phyloP scores from a whole-genome alignment of 441 rosid genomes.

The Gossypium davidsonii region DNA sequence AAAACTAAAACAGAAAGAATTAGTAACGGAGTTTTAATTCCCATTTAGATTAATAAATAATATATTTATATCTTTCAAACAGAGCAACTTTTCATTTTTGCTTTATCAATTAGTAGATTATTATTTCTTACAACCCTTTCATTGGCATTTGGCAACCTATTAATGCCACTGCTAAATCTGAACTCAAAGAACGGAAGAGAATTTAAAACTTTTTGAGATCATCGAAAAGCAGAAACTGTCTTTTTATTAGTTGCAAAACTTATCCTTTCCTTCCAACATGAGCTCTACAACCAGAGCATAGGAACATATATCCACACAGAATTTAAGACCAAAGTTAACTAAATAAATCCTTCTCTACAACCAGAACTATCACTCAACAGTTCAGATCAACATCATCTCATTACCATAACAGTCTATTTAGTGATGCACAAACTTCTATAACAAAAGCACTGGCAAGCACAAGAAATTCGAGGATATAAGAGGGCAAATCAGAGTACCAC shows the following conservation, averaged over 20 bases:
- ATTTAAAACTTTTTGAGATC: not conserved
- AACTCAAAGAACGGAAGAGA: not conserved
- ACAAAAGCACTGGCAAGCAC: conserved; percentile 1
- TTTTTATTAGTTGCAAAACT: not conserved
- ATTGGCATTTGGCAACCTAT: not conserved
- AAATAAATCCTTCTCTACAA: not conserved
- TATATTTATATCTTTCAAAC: not conserved
- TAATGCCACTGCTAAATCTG: not conserved
- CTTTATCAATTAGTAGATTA: not conserved
- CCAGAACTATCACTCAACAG: not conserved
- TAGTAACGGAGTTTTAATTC: not conserved
- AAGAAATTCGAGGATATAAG: not conserved
- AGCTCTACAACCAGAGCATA: not conserved
- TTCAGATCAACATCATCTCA: not conserved
- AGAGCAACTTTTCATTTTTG: not conserved
- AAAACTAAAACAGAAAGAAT: not conserved
- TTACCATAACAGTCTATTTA: not conserved
- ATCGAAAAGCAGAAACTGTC: not conserved
- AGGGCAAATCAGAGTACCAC: conserved; percentile 50
- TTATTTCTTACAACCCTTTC: not conserved
- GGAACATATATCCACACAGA: not conserved
- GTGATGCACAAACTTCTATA: not conserved
- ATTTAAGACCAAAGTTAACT: not conserved
- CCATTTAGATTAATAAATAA: not conserved
- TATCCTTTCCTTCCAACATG: not conserved